Evolutionary conservation across 108 stramenopile species (phyloP).

Genomic region (Discostella pseudostelligera): DNA sequence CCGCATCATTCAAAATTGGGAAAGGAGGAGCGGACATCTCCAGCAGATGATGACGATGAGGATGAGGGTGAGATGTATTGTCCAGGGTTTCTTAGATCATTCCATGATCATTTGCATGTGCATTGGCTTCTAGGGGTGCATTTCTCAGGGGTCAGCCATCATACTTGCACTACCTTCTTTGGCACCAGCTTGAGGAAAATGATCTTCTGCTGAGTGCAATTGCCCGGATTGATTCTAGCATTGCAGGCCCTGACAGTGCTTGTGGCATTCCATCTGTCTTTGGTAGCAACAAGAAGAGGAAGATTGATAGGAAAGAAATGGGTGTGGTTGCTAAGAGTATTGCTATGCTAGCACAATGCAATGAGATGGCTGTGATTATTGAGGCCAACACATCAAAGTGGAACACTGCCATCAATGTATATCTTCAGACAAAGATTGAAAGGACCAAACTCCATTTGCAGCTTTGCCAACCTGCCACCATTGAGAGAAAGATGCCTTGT

Average conservation of each 20-base stretch:
- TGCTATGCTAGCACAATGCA: too few species aligned
- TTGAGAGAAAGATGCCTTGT: too few species aligned
- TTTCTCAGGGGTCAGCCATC: neutral
- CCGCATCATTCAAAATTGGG: constrained; percentile 14
- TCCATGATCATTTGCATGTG: neutral
- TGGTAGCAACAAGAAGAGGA: neutral
- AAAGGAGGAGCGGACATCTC: constrained; percentile 17
- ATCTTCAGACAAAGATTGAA: too few species aligned
- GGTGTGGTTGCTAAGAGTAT: too few species aligned
- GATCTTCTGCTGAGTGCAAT: neutral
- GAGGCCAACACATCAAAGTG: too few species aligned
- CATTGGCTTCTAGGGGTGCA: neutral
- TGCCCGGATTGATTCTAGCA: neutral
- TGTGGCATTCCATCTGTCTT: neutral
- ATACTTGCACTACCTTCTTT: constrained; percentile 5
- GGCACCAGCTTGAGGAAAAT: constrained; percentile 1
- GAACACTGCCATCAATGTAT: too few species aligned
- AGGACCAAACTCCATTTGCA: too few species aligned
- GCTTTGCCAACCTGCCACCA: too few species aligned
- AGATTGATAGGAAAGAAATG: too few species aligned
- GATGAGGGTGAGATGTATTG: neutral
- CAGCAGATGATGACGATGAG: constrained; percentile 11
- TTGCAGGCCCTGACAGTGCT: neutral
- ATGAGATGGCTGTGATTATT: too few species aligned
- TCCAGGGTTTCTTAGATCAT: too few species aligned